Percentiles rank a stretch among this genome's conserved stretches.
phyloP scores from a whole-genome alignment of 148 eudicot genomes.

The Euryodendron excelsum region DNA sequence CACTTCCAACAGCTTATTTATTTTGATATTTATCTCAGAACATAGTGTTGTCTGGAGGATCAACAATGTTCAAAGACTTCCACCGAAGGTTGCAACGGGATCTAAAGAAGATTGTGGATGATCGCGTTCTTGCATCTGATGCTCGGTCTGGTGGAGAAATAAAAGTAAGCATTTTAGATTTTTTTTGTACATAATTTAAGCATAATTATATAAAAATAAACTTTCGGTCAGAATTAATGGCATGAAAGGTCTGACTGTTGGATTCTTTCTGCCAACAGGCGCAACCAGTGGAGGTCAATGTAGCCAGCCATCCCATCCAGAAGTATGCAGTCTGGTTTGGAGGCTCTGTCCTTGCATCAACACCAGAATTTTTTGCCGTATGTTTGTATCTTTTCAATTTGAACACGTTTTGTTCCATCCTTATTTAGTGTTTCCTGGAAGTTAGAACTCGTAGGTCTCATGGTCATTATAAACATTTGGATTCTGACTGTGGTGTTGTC shows the following conservation, averaged over 20 bases:
- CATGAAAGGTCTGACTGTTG: background rate
- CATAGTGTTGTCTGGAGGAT: constrained; percentile 92
- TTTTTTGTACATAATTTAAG: constrained; percentile 1
- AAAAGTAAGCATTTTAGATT: constrained; percentile 44
- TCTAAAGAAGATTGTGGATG: constrained; percentile 93
- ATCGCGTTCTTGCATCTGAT: constrained; percentile 82
- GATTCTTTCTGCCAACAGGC: constrained; percentile 46
- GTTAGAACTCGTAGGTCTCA: background rate
- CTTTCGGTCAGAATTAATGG: background rate
- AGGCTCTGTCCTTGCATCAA: constrained; percentile 97
- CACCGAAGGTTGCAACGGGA: constrained; percentile 88
- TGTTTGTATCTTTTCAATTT: constrained; percentile 22
- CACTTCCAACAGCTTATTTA: background rate
- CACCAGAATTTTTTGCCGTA: constrained; percentile 87
- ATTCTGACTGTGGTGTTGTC: background rate
- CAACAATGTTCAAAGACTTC: constrained; percentile 97
- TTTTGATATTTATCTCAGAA: constrained; percentile 51
- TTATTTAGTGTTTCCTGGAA: background rate
- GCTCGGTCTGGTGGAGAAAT: constrained; percentile 69
- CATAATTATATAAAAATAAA: background rate
- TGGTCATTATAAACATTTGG: background rate
- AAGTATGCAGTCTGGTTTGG: constrained; percentile 99
- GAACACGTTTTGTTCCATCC: background rate
- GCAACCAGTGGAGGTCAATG: constrained; percentile 97
- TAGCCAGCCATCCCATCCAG: constrained; percentile 95